Evolutionary conservation across 192 early-diverging fungal genomes (phyloP).

Genomic region (Jimgerdemannia flammicorona): DNA sequence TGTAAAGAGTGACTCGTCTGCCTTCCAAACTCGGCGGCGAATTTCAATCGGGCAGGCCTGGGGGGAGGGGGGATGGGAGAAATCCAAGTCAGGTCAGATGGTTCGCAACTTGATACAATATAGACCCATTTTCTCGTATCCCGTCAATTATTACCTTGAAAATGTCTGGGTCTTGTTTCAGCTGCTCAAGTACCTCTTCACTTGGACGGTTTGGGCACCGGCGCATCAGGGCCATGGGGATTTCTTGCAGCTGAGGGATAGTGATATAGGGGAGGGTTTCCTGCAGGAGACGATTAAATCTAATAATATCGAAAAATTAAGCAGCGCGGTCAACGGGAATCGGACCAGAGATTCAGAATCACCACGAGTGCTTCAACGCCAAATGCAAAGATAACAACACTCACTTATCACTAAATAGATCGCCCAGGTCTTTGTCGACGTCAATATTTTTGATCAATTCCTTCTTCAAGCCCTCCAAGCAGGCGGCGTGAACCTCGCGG

Average conservation of each 20-base stretch:
- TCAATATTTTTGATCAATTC: constrained; percentile 36
- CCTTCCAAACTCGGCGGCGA: constrained; percentile 39
- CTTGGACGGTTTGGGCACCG: constrained; percentile 38
- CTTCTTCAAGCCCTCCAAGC: constrained; percentile 42
- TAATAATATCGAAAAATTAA: constrained; percentile 1
- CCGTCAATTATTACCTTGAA: constrained; percentile 18
- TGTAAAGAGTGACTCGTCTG: constrained; percentile 35
- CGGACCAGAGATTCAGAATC: background rate
- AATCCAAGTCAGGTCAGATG: too few species aligned
- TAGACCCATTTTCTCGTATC: too few species aligned
- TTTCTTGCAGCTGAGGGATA: constrained; percentile 40
- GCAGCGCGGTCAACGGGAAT: background rate
- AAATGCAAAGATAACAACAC: too few species aligned
- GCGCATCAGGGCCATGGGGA: constrained; percentile 47
- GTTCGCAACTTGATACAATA: too few species aligned
- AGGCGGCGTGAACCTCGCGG: constrained; percentile 41
- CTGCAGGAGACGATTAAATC: constrained; percentile 37
- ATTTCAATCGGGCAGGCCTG: constrained; percentile 37
- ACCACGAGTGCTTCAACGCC: constrained; percentile 17
- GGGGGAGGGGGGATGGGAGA: background rate
- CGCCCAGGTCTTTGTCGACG: constrained; percentile 7
- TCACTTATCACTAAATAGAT: background rate
- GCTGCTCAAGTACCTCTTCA: constrained; percentile 16
- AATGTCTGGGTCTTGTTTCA: constrained; percentile 21
- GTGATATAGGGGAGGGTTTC: constrained; percentile 46